Conservation (phyloP, 202 grass and related monocot species). For the Eragrostis tef region DNA sequence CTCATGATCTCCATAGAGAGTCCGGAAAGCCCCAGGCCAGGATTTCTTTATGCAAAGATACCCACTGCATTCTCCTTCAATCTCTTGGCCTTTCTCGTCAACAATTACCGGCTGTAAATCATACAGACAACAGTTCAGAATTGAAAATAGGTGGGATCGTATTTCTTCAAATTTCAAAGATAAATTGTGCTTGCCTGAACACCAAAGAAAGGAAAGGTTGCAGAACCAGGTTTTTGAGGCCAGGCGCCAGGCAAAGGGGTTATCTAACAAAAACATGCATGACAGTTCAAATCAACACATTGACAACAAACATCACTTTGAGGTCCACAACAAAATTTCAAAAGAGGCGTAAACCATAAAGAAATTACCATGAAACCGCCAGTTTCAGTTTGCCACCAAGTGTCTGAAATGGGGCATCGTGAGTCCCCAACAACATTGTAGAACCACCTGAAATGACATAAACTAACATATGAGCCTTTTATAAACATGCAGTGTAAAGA, state of each 20-base stretch:
- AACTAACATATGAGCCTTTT: slow-evolving; percentile 38
- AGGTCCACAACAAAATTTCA: slow-evolving; percentile 22
- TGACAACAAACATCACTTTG: slow-evolving; percentile 20
- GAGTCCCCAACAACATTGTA: slow-evolving; percentile 84
- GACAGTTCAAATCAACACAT: slow-evolving; percentile 14
- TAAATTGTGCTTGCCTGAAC: slow-evolving; percentile 54
- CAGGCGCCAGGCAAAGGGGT: slow-evolving; percentile 90
- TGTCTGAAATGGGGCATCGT: slow-evolving; percentile 92
- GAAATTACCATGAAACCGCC: slow-evolving; percentile 95
- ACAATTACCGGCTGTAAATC: slow-evolving; percentile 76
- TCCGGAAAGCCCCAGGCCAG: slow-evolving; percentile 97
- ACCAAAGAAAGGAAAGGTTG: slow-evolving; percentile 93
- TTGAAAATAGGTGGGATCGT: neutral
- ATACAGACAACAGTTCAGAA: slow-evolving; percentile 5
- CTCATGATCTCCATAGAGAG: slow-evolving; percentile 89
- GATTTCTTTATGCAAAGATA: slow-evolving; percentile 99
- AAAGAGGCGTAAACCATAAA: neutral
- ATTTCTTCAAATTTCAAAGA: slow-evolving; percentile 25
- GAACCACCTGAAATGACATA: slow-evolving; percentile 72
- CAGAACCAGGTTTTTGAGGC: slow-evolving; percentile 97
- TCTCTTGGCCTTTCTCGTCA: slow-evolving; percentile 89
- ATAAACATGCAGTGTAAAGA: neutral
- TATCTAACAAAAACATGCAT: slow-evolving; percentile 60
- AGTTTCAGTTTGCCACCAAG: slow-evolving; percentile 99
- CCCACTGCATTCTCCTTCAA: slow-evolving; percentile 92